Base-by-base conservation (phyloP, 352 stramenopile genomes). In the Aphanomyces euteiches region DNA sequence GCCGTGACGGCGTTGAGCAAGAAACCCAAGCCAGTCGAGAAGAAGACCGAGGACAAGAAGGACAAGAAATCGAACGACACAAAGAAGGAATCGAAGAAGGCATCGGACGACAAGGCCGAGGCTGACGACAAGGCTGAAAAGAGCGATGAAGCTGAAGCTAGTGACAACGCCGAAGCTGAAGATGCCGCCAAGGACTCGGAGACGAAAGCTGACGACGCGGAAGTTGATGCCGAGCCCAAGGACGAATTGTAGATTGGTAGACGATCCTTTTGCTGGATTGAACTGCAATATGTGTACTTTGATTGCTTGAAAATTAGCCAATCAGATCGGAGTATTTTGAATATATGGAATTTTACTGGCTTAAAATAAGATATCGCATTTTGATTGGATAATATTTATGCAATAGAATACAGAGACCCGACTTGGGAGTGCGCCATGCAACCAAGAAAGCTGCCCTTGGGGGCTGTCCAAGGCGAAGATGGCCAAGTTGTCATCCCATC, bases 1-100 rank as follows among this genome's bases (percentile, higher is more conserved):
- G 78, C 97, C 48, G 81, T 98, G 45, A 76, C 69, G 37, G 82
- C 81, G 40, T 74, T 98, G 45, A 84, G 82, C 43, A 97, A 96
- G 77, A 90, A 90, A 78, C 84, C 82, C 37, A 77, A 79, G 68
- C 74, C 72, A 40, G 70, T 73, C 41, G 78, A 81, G 53, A 74
- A 78, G n/a, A 79, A 85, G 68, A 74, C 77, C 17, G 79, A 86
- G 70, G 72, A 79, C 19, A 76, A 78, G 6, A 50, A 47, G 56
- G 8, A 54, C 28, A 47, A 67, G 10, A 38, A 65, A 28, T 8
- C n/a, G 38, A 45, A 84, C 63, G 73, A 84, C 7, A 66, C 47
- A 7, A 54, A 72, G 36, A 54, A 60, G 36, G 66, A 59, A 6
- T 50, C 67, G n/a, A 50, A 63, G 12, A 57, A 39, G 21, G 17